phyloP scores from a whole-genome alignment of 805 yeast genomes.

The Candida fluviatilis region DNA sequence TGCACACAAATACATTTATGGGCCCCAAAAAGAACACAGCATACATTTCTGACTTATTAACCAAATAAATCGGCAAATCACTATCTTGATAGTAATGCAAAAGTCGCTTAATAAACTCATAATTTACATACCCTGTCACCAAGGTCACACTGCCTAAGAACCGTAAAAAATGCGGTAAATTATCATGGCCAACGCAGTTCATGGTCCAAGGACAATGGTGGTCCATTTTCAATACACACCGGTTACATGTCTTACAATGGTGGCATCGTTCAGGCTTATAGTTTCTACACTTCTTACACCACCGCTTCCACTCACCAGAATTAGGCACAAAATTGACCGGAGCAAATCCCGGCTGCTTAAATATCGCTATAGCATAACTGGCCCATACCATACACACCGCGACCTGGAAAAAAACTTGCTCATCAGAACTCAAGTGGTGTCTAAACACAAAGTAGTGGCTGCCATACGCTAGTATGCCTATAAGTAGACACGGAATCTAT shows the following conservation, averaged over 20 bases:
- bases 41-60: slow-evolving; percentile 48
- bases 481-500: slow-evolving; percentile 62
- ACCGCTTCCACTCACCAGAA: slow-evolving; percentile 54
- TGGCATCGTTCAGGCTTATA: slow-evolving; percentile 83
- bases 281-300: slow-evolving; percentile 67
- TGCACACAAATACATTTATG: slow-evolving; percentile 52
- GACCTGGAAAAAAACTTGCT: slow-evolving; percentile 46
- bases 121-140: slow-evolving; percentile 45
- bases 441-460: slow-evolving; percentile 55
- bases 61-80: slow-evolving; percentile 52
- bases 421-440: slow-evolving; percentile 31
- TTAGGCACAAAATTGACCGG: slow-evolving; percentile 43
- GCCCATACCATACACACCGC: slow-evolving; percentile 62
- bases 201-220: slow-evolving; percentile 94
- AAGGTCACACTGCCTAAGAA: slow-evolving; percentile 65
- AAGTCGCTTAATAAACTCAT: slow-evolving; percentile 39
- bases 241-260: slow-evolving; percentile 76
- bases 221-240: slow-evolving; percentile 84
- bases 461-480: slow-evolving; percentile 57
- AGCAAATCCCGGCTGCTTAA: slow-evolving; percentile 64
- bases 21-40: slow-evolving; percentile 54
- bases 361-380: slow-evolving; percentile 68
- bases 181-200: slow-evolving; percentile 80
- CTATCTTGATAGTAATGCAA: slow-evolving; percentile 43
- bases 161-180: slow-evolving; percentile 75